A percentile compares a stretch with the other conserved stretches of the same genome.
Conservation (phyloP, 1,139 yeast species). For the Kluyveromyces marxianus region DNA sequence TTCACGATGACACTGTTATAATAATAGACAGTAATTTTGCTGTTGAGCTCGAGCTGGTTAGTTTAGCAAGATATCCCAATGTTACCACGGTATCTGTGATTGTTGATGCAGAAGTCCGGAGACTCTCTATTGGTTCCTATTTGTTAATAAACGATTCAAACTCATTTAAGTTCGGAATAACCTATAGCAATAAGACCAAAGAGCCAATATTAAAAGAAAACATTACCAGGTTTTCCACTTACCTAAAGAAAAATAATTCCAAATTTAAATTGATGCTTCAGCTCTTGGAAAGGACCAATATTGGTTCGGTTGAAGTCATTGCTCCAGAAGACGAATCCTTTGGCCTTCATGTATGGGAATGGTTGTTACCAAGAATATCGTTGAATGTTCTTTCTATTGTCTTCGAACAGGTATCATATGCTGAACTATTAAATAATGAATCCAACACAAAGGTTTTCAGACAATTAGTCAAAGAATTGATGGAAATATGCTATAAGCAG, state of each 20-base stretch:
- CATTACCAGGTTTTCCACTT: constrained; percentile 9
- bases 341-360: constrained; percentile 24
- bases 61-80: constrained; percentile 6
- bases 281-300: constrained; percentile 16
- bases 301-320: constrained; percentile 9
- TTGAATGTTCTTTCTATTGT: constrained; percentile 25
- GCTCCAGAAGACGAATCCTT: constrained; percentile 10
- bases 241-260: constrained; percentile 10
- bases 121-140: constrained; percentile 25
- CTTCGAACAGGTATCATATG: constrained; percentile 25
- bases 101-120: constrained; percentile 25
- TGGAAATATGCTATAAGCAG: constrained; percentile 20
- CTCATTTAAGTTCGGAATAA: constrained; percentile 18
- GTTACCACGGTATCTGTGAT: constrained; percentile 19
- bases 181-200: constrained; percentile 11
- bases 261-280: constrained; percentile 12
- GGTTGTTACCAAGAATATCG: constrained; percentile 24
- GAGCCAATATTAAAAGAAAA: constrained; percentile 9
- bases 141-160: constrained; percentile 23
- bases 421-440: constrained; percentile 15
- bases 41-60: constrained; percentile 21
- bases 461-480: constrained; percentile 23
- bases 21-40: constrained; percentile 25
- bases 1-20: constrained; percentile 16
- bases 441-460: constrained; percentile 20